Evolutionary conservation across 441 rosid genomes (phyloP), one percentile per base, ranked within the genome.

Genomic region (Dalechampia spathulata): DNA sequence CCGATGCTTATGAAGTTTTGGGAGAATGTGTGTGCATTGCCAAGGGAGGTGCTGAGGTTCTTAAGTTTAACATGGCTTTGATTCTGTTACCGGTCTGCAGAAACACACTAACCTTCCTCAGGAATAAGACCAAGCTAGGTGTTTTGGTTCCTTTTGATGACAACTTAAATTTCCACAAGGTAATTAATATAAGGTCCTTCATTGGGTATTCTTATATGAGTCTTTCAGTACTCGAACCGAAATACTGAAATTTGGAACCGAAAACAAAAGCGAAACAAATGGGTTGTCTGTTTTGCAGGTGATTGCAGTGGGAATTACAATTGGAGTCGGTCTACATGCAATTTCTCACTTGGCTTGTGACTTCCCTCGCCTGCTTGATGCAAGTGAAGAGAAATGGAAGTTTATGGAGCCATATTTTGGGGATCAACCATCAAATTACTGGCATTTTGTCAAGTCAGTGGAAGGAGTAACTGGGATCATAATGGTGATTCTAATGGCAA

Each of bases 131-230:
- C 49, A 84, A 77, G 68, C 54, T 88, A 40, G 85, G 98, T 0
- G 65, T 52, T 34, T 77, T 61, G 0, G 87, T 89, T 40, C 98
- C 96, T n/a, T 92, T 92, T 39, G 96, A 92, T 62, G 98, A 88
- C 75, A 84, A 86, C 67, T 79, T 92, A 17, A 92, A 92, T 69
- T 92, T 92, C 65, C 96, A 92, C 68, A 88, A 88, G 85, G 96
- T 87, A 70, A n/a, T n/a, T n/a, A n/a, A n/a, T n/a, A n/a, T n/a
- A n/a, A n/a, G n/a, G n/a, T n/a, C n/a, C n/a, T n/a, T n/a, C n/a
- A n/a, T n/a, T n/a, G n/a, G n/a, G n/a, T n/a, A n/a, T n/a, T n/a
- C n/a, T n/a, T n/a, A n/a, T n/a, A n/a, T n/a, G n/a, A n/a, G n/a
- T n/a, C n/a, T n/a, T n/a, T n/a, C n/a, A n/a, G n/a, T n/a, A n/a